phyloP scores from a whole-genome alignment of 441 rosid genomes.

The Populus hybrid region DNA sequence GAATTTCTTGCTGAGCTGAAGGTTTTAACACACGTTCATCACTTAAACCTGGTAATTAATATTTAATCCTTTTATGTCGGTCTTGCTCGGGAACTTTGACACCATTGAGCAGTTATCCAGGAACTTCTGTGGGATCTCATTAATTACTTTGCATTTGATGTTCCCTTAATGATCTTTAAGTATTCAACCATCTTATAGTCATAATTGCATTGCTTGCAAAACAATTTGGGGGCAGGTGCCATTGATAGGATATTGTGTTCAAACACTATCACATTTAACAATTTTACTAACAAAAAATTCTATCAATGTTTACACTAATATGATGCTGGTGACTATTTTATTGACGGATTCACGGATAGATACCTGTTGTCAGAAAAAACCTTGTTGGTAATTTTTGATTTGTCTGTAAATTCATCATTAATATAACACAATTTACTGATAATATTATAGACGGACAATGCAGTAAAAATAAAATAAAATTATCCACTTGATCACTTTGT shows the following conservation, averaged over 20 bases:
- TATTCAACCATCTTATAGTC: background rate
- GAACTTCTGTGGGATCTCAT: background rate
- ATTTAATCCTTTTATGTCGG: background rate
- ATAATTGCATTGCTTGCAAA: background rate
- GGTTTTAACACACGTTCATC: conserved; percentile 91
- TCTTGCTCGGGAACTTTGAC: background rate
- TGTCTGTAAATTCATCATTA: no score
- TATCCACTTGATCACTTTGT: no score
- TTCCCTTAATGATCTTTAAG: no score
- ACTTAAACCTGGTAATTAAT: conserved; percentile 79
- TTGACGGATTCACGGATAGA: fast-evolving
- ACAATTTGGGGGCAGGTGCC: conserved; percentile 33
- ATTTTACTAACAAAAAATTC: no score
- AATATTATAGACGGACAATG: no score
- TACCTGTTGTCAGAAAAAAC: no score
- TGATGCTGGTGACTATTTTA: no score
- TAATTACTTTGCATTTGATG: background rate
- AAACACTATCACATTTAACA: background rate
- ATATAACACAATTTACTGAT: no score
- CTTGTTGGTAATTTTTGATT: no score
- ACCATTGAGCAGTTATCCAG: background rate
- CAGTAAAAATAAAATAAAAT: no score
- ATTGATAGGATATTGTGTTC: conserved; percentile 69
- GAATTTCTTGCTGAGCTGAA: conserved; percentile 92
- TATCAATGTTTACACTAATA: no score